phyloP scores from a whole-genome alignment of 495 filamentous ascomycete genomes.

The Neurospora discreta region DNA sequence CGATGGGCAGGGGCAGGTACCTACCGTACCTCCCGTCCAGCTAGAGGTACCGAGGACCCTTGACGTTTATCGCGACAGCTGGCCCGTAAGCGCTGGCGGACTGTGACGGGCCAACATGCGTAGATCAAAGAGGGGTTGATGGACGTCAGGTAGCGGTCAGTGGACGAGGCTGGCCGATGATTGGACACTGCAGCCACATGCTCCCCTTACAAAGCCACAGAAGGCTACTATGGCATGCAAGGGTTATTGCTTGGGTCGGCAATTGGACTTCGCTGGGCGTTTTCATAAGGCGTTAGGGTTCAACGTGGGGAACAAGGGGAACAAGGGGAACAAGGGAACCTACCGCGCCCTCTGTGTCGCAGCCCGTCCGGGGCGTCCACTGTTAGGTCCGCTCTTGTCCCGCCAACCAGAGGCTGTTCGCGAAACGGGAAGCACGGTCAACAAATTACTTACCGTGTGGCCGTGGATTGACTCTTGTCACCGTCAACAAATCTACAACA shows the following conservation, averaged over 20 bases:
- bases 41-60: background rate
- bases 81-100: background rate
- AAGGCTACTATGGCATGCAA: background rate
- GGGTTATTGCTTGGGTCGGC: background rate
- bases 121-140: background rate
- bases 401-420: constrained; percentile 14
- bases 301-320: background rate
- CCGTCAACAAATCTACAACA: constrained; percentile 1
- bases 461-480: constrained; percentile 7
- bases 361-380: constrained; percentile 1
- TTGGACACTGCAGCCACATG: background rate
- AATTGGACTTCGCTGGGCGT: background rate
- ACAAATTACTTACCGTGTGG: constrained; percentile 8
- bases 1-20: background rate
- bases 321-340: background rate
- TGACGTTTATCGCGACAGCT: background rate
- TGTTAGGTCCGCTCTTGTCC: constrained; percentile 6
- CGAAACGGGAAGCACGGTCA: constrained; percentile 6
- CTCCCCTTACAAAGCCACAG: background rate
- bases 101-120: background rate
- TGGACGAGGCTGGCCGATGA: background rate
- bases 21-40: too few species aligned
- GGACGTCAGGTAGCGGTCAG: background rate
- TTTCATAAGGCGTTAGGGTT: background rate
- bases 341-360: background rate